Conservation (phyloP, 371 early-diverging fungal genomes). For the Mortierella sp. region DNA sequence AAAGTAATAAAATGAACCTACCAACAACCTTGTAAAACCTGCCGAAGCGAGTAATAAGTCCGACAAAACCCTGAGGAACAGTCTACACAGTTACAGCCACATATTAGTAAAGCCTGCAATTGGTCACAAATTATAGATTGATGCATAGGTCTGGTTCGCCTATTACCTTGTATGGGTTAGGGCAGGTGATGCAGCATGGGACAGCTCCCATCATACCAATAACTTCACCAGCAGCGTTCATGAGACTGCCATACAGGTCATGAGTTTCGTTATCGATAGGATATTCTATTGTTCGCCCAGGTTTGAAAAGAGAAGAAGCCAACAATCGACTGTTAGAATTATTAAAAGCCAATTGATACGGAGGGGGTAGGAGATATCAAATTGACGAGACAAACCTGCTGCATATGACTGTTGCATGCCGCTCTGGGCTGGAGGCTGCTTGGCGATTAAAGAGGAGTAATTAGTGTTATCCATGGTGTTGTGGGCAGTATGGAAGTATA, state of each 20-base stretch:
- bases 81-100: slow-evolving; percentile 4
- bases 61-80: slow-evolving; percentile 70
- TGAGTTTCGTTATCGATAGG: slow-evolving; percentile 46
- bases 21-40: slow-evolving; percentile 84
- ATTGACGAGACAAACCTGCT: background rate
- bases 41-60: slow-evolving; percentile 85
- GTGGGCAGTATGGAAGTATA: no score
- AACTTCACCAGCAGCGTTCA: slow-evolving; percentile 30
- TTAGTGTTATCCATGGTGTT: no score
- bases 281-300: slow-evolving; percentile 16
- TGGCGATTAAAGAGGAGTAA: no score
- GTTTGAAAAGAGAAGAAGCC: background rate
- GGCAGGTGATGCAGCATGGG: slow-evolving; percentile 75
- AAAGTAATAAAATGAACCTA: background rate
- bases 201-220: slow-evolving; percentile 50
- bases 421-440: no score
- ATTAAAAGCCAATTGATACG: background rate
- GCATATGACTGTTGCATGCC: background rate
- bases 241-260: slow-evolving; percentile 42
- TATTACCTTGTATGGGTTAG: slow-evolving; percentile 78
- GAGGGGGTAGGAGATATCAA: background rate
- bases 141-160: no score
- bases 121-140: background rate
- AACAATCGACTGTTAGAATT: background rate
- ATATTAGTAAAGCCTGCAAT: background rate